Conservation (phyloP, 1,284 basidiomycete genomes). For the Pseudomicrostroma phylloplanum region DNA sequence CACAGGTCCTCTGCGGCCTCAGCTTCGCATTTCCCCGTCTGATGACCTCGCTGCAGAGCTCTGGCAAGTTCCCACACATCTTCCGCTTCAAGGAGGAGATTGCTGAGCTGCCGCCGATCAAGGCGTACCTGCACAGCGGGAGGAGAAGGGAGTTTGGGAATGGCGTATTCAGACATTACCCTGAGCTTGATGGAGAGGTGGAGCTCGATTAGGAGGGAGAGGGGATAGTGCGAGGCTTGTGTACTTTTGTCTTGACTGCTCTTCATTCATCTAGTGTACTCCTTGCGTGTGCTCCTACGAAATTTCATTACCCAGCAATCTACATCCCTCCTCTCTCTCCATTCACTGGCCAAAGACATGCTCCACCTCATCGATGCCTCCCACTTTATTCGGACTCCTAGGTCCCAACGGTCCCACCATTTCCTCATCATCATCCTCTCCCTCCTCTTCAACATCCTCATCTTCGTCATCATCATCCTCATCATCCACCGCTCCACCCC, state of each 20-base stretch:
- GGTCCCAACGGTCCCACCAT: slow-evolving; percentile 18
- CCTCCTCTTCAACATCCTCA: slow-evolving; percentile 18
- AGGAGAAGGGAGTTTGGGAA: slow-evolving; percentile 30
- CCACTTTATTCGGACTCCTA: slow-evolving; percentile 26
- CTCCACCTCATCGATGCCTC: slow-evolving; percentile 35
- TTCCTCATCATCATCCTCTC: slow-evolving; percentile 22
- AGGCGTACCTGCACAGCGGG: slow-evolving; percentile 54
- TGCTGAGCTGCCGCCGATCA: slow-evolving; percentile 40
- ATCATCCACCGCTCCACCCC: slow-evolving; percentile 30
- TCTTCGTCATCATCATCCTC: slow-evolving; percentile 22
- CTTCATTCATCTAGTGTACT: not conserved
- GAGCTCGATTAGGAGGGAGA: no score
- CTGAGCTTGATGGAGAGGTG: slow-evolving; percentile 54
- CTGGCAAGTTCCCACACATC: not conserved
- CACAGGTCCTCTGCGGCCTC: slow-evolving; percentile 50
- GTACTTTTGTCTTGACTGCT: not conserved
- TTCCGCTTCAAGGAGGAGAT: not conserved
- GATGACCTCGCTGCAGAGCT: slow-evolving; percentile 38
- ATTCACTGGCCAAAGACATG: slow-evolving; percentile 10
- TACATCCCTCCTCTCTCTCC: no score
- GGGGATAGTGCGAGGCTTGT: no score
- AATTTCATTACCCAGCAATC: no score
- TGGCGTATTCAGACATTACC: slow-evolving; percentile 56
- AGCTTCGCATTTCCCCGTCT: slow-evolving; percentile 56
- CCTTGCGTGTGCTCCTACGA: not conserved